Conservation (phyloP, 495 filamentous ascomycete genomes). For the Bryoglossum gracile region DNA sequence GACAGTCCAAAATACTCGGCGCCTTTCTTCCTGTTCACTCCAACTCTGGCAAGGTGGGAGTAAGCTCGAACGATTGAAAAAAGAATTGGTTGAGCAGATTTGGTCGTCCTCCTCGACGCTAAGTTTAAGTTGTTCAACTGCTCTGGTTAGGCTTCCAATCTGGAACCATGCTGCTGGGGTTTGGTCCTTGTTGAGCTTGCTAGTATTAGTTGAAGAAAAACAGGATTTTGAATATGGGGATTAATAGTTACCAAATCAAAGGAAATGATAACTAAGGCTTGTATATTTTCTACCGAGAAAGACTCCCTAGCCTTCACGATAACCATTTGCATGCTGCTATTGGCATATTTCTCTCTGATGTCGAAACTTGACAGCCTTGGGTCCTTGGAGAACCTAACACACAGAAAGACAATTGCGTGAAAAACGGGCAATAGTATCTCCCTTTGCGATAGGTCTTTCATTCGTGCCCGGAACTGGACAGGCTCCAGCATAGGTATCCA, state of each 20-base stretch:
- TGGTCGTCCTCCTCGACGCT: constrained; percentile 28
- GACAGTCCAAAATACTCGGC: constrained; percentile 87
- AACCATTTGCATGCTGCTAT: constrained; percentile 23
- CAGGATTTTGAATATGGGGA: constrained; percentile 1
- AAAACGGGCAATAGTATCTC: constrained; percentile 20
- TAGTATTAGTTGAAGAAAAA: too few species aligned
- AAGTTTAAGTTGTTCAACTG: constrained; percentile 33
- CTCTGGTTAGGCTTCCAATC: constrained; percentile 32
- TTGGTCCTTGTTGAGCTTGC: too few species aligned
- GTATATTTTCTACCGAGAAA: constrained; percentile 31
- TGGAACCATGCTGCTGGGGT: constrained; percentile 32
- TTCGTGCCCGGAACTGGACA: constrained; percentile 17
- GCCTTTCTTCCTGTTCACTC: constrained; percentile 84
- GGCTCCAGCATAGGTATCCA: constrained; percentile 36
- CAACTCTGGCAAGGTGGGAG: constrained; percentile 75
- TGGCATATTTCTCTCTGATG: constrained; percentile 21
- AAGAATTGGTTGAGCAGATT: constrained; percentile 8
- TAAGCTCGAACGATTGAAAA: constrained; percentile 32
- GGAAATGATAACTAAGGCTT: constrained; percentile 31
- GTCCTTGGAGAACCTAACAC: constrained; percentile 23
- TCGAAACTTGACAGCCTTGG: constrained; percentile 9
- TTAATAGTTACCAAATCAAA: constrained; percentile 28
- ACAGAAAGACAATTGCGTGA: constrained; percentile 29
- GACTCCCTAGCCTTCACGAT: constrained; percentile 30
- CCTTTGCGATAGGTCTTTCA: constrained; percentile 16